These are phyloP conservation scores for Amanita polypyramis DNA, from an alignment of 768 basidiomycete genomes.

Conservation along the genomic window DNA sequence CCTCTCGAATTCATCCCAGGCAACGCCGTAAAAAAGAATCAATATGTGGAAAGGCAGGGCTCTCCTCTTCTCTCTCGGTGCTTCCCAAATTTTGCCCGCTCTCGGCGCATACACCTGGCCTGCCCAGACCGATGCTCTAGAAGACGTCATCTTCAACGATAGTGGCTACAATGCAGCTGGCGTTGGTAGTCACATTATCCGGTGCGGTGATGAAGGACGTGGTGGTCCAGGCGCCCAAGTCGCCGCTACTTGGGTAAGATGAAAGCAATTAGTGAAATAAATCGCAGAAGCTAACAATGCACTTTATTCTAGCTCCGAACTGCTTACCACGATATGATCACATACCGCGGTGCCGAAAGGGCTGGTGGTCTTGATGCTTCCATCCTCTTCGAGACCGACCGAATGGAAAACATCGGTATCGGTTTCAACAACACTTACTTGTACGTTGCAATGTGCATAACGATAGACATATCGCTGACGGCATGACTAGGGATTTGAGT, in stretches of 20 bases:
- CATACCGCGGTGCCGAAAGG: conserved; percentile 15
- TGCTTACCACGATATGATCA: conserved; percentile 17
- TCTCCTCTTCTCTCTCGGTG: not conserved
- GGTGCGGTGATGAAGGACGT: conserved; percentile 5
- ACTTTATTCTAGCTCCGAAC: not conserved
- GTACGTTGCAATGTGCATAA: not conserved
- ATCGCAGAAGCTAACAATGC: not conserved
- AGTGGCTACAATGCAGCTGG: conserved; percentile 2
- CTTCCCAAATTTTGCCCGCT: not conserved
- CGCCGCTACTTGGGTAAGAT: conserved; percentile 2
- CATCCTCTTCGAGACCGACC: conserved; percentile 19
- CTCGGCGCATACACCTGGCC: conserved; percentile 1
- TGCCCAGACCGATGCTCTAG: not conserved
- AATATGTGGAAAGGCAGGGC: not conserved
- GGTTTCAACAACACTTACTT: conserved; percentile 6
- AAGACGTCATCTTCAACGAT: conserved; percentile 4
- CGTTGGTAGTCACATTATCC: not conserved
- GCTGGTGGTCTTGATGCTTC: conserved; percentile 21
- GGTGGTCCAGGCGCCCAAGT: conserved; percentile 3
- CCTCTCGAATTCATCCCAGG: not conserved
- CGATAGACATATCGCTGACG: not conserved
- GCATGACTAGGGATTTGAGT: not conserved
- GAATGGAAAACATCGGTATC: conserved; percentile 13
- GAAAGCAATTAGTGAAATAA: not conserved
- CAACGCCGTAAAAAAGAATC: not conserved